Conservation (phyloP, 2,329 filamentous ascomycete genomes). For the Aspergillus amoenus region DNA sequence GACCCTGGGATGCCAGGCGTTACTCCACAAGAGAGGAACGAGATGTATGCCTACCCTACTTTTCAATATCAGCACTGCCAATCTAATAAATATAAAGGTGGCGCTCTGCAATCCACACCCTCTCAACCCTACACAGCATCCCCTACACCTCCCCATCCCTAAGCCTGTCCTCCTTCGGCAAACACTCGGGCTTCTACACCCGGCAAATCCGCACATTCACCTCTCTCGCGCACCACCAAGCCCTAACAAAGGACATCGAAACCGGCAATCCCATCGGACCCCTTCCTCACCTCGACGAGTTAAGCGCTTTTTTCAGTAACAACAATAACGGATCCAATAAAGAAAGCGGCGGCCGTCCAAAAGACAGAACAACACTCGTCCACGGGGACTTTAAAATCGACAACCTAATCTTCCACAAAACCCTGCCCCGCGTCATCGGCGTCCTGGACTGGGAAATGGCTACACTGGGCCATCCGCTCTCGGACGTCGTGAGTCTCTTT, state of each 20-base stretch:
- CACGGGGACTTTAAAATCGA: constrained; percentile 98
- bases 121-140: constrained; percentile 82
- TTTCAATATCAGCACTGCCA: no score
- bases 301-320: constrained; percentile 79
- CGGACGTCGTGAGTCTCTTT: constrained; percentile 61
- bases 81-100: constrained; percentile 62
- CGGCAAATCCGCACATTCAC: constrained; percentile 85
- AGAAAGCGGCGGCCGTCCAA: constrained; percentile 61
- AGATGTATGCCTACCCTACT: constrained; percentile 54
- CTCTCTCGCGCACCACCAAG: constrained; percentile 75
- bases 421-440: constrained; percentile 82
- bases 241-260: constrained; percentile 71
- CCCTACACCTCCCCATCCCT: constrained; percentile 56
- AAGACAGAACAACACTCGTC: constrained; percentile 75
- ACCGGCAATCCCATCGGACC: constrained; percentile 73
- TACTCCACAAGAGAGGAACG: constrained; percentile 64
- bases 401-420: constrained; percentile 86
- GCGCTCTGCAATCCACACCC: constrained; percentile 76
- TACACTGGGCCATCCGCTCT: constrained; percentile 92
- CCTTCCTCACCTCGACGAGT: constrained; percentile 80
- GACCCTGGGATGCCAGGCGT: constrained; percentile 79
- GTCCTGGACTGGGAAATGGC: constrained; percentile 99
- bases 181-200: constrained; percentile 73
- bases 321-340: constrained; percentile 22
- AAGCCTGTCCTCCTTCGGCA: constrained; percentile 72